Conservation (phyloP, 352 stramenopile species). For the Phytopythium mirpurense region DNA sequence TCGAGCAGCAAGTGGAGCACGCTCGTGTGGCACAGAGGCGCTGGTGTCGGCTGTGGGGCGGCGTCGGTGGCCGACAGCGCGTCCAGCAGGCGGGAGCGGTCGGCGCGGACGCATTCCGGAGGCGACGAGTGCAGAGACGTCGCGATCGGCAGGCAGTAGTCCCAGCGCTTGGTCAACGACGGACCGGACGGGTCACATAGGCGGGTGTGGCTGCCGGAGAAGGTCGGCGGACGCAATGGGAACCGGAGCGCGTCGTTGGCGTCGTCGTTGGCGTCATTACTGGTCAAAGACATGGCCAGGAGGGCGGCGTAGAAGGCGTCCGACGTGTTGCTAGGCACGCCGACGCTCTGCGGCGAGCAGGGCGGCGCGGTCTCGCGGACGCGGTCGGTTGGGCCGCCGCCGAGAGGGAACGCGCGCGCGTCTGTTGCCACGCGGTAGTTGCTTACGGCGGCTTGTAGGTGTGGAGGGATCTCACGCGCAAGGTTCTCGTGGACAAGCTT, state of each 20-base stretch:
- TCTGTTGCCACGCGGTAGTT: background rate
- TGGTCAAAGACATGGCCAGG: background rate
- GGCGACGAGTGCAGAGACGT: background rate
- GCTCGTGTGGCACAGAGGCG: constrained; percentile 29
- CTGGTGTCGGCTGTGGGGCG: background rate
- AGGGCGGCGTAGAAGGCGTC: background rate
- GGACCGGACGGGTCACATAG: background rate
- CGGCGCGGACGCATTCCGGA: background rate
- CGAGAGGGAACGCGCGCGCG: background rate
- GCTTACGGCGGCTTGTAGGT: background rate
- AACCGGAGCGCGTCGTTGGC: too few relatives aligned
- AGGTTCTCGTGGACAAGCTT: too few relatives aligned
- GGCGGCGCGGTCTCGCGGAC: constrained; percentile 10
- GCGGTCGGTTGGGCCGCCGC: too few relatives aligned
- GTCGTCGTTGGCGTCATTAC: background rate
- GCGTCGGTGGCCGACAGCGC: too few relatives aligned
- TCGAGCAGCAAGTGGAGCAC: constrained; percentile 47
- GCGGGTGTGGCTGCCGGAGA: background rate
- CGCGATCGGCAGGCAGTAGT: constrained; percentile 31
- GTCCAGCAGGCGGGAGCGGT: constrained; percentile 1
- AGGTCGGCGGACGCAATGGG: background rate
- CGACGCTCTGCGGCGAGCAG: constrained; percentile 13
- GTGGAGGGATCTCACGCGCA: background rate
- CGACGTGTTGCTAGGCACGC: background rate
- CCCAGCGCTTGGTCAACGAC: constrained; percentile 14